A percentile compares a stretch with the other conserved stretches of the same genome.
phyloP scores from a whole-genome alignment of 2,329 filamentous ascomycete genomes.

The Penicillium palitans region DNA sequence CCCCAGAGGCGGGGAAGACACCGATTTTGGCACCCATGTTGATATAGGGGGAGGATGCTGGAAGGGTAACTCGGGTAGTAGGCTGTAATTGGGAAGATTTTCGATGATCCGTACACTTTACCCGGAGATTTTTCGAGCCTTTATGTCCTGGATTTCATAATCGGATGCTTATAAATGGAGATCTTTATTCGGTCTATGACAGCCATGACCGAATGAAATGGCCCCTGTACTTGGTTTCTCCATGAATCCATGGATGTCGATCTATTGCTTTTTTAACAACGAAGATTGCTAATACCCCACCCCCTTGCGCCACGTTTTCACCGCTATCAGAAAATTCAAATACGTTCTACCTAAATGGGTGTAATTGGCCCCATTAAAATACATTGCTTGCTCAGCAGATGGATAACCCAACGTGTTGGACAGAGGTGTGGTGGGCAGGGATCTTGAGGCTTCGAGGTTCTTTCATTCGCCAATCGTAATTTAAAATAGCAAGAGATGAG shows the following conservation, averaged over 20 bases:
- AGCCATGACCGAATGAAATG: background rate
- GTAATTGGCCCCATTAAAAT: background rate
- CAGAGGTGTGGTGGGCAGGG: too few relatives aligned
- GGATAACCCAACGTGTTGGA: background rate
- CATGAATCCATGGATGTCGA: background rate
- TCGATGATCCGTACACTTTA: background rate
- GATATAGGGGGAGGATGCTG: background rate
- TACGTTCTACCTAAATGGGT: background rate
- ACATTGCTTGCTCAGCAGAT: background rate
- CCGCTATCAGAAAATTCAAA: background rate
- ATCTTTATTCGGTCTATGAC: background rate
- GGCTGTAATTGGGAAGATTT: background rate
- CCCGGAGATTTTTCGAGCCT: background rate
- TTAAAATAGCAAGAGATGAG: conserved; percentile 7
- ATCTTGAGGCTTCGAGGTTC: too few relatives aligned
- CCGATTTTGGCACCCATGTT: conserved; percentile 28
- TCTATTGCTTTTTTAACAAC: background rate
- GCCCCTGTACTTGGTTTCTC: background rate
- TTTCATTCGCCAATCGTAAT: conserved; percentile 3
- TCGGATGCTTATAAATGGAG: conserved; percentile 3
- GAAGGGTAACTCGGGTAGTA: background rate
- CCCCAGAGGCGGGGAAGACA: conserved; percentile 54
- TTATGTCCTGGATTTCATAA: background rate
- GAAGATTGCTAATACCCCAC: background rate
- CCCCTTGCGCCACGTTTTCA: background rate